Evolutionary conservation across 2,329 filamentous ascomycete genomes (phyloP).

Genomic region (Talaromyces sp.): DNA sequence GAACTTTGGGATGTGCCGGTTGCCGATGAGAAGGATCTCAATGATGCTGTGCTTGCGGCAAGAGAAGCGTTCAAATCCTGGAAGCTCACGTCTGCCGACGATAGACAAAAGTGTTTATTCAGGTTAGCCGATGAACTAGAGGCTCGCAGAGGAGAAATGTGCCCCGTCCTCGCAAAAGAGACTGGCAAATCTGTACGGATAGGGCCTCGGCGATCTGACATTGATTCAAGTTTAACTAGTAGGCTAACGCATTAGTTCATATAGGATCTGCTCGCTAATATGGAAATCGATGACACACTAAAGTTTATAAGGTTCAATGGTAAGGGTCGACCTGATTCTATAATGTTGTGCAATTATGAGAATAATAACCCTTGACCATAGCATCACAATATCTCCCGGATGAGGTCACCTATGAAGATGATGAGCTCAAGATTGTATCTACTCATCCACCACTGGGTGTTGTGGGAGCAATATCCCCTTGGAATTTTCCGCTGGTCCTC

Average conservation of each 20-base stretch:
- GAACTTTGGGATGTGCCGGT: conserved; percentile 44
- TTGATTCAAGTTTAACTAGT: neutral
- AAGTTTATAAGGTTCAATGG: conserved; percentile 7
- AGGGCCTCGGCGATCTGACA: neutral
- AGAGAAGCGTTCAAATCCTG: conserved; percentile 45
- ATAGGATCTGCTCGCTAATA: conserved; percentile 3
- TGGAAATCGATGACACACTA: conserved; percentile 9
- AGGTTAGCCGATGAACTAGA: neutral
- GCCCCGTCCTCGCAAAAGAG: conserved; percentile 36
- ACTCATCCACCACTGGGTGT: conserved; percentile 48
- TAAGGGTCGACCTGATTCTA: neutral
- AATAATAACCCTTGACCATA: neutral
- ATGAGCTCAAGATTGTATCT: conserved; percentile 35
- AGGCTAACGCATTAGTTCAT: neutral
- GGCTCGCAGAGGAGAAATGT: neutral
- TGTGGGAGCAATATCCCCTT: conserved; percentile 32
- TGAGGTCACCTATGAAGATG: conserved; percentile 43
- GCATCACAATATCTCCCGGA: conserved; percentile 29
- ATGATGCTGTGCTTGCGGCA: conserved; percentile 45
- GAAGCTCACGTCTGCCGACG: conserved; percentile 40
- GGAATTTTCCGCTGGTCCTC: conserved; percentile 49
- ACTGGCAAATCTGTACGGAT: conserved; percentile 47
- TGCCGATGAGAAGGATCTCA: conserved; percentile 38
- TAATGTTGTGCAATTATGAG: neutral
- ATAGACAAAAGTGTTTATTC: conserved; percentile 38